Percentiles rank a stretch among this genome's conserved stretches.
phyloP scores from a whole-genome alignment of 352 stramenopile species.

The Globisporangium emineosum region DNA sequence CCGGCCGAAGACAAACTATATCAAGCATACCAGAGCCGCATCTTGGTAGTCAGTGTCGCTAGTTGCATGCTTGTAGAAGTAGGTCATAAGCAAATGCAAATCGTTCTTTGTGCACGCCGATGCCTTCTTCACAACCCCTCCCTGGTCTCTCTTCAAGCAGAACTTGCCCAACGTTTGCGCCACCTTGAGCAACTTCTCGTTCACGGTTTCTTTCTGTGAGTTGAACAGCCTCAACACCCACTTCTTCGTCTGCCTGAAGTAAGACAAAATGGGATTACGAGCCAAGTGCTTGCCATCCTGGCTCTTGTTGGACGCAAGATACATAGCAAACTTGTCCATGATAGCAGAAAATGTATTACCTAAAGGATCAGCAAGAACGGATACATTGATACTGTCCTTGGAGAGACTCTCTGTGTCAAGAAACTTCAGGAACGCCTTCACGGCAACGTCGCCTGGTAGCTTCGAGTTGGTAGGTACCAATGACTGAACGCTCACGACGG shows the following conservation, averaged over 20 bases:
- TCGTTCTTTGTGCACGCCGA: background rate
- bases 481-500: background rate
- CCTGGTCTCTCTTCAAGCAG: background rate
- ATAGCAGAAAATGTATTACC: background rate
- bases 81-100: background rate
- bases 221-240: background rate
- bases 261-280: background rate
- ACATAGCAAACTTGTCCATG: background rate
- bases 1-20: constrained; percentile 22
- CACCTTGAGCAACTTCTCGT: background rate
- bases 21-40: constrained; percentile 12
- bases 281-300: background rate
- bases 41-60: constrained; percentile 22
- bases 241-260: constrained; percentile 4
- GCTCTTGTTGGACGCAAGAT: background rate
- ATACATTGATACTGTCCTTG: background rate
- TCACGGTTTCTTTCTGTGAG: background rate
- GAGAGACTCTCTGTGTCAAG: background rate
- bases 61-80: background rate
- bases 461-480: background rate
- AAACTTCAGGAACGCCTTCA: background rate
- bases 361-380: background rate
- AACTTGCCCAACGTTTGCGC: background rate
- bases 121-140: background rate
- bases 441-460: background rate